These are phyloP conservation scores for Luvunga scandens DNA, from an alignment of 345 rosid genomes.

Conservation along the genomic window DNA sequence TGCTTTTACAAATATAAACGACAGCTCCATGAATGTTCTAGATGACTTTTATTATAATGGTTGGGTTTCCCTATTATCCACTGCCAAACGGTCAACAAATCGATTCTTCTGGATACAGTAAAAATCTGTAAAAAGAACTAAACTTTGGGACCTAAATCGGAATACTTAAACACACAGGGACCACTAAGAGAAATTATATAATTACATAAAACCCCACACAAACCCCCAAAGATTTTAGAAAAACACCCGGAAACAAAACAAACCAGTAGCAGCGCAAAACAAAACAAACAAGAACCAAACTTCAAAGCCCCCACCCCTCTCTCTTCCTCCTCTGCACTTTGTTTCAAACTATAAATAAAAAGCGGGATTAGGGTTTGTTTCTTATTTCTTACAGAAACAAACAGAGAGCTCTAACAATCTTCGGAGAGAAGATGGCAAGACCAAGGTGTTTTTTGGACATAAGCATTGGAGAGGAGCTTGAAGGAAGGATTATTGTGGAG, in stretches of 20 bases:
- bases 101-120: not conserved
- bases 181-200: not conserved
- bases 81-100: not conserved
- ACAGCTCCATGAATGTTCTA: not conserved
- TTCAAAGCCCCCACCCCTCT: not conserved
- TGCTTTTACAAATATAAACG: no score
- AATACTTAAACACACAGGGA: not conserved
- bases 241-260: not conserved
- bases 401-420: not conserved
- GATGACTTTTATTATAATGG: not conserved
- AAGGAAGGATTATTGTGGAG: slow-evolving; percentile 86
- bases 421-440: slow-evolving; percentile 41
- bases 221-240: not conserved
- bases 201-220: no score
- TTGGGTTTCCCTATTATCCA: not conserved
- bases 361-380: slow-evolving; percentile 22
- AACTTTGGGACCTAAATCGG: not conserved
- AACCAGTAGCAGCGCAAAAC: no score
- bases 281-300: not conserved
- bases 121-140: not conserved
- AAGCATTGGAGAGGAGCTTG: slow-evolving; percentile 85
- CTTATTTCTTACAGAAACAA: not conserved
- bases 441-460: slow-evolving; percentile 81
- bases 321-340: not conserved
- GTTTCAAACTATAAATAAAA: slow-evolving; percentile 12